A percentile compares a stretch with the other conserved stretches of the same genome.
These are phyloP conservation scores for Neofusicoccum cordaticola DNA, from an alignment of 2,329 filamentous ascomycete species.

Conservation along the genomic window DNA sequence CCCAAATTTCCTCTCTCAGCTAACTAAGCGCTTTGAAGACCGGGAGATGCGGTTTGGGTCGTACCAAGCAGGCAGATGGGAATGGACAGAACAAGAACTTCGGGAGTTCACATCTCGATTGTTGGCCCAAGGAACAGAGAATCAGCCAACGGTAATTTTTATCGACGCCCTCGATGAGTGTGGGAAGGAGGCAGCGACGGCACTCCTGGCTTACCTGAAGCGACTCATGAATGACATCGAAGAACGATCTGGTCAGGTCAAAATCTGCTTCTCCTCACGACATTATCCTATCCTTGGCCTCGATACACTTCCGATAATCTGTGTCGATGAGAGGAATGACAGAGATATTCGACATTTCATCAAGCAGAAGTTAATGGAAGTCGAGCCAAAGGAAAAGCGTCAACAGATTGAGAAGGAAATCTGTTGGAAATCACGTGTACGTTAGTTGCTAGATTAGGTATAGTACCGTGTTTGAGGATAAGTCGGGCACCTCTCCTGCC, in stretches of 20 bases:
- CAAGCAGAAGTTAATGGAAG: not conserved
- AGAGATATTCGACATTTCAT: not conserved
- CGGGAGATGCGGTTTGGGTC: not conserved
- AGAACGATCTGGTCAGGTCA: not conserved
- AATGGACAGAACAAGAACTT: not conserved
- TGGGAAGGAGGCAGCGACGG: not conserved
- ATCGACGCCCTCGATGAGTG: constrained; percentile 2
- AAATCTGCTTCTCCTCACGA: not conserved
- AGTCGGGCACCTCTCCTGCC: too few species aligned
- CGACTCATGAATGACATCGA: not conserved
- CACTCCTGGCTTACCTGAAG: not conserved
- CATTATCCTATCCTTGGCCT: not conserved
- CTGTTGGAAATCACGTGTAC: too few species aligned
- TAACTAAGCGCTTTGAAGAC: not conserved
- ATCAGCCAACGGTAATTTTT: not conserved
- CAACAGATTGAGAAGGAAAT: not conserved
- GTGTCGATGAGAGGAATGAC: not conserved
- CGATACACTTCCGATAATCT: not conserved
- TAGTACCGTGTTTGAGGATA: too few species aligned
- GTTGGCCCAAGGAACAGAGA: not conserved
- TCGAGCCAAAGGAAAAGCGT: not conserved
- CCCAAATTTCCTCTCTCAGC: not conserved
- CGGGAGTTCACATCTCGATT: not conserved
- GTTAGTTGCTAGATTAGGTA: too few species aligned
- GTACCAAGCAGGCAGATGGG: not conserved